Conservation (phyloP, 192 early-diverging fungal species). For the Backusella mclennaniae region DNA sequence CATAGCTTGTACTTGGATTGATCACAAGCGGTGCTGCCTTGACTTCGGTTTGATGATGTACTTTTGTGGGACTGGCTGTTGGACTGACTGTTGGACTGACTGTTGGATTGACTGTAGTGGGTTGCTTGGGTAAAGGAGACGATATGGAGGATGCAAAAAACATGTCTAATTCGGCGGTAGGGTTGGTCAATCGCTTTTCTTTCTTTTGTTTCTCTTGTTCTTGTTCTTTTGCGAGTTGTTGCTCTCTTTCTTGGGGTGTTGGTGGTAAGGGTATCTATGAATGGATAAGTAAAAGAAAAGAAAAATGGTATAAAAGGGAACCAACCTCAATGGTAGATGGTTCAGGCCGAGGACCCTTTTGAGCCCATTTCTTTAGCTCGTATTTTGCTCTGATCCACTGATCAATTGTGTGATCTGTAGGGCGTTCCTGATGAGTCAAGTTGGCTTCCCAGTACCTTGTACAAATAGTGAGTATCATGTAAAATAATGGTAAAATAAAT, state of each 20-base stretch:
- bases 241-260: background rate
- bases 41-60: background rate
- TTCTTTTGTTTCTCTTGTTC: background rate
- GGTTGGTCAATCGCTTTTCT: background rate
- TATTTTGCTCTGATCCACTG: slow-evolving; percentile 77
- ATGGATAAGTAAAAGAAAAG: background rate
- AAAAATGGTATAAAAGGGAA: background rate
- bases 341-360: slow-evolving; percentile 64
- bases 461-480: background rate
- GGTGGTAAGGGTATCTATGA: background rate
- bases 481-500: background rate
- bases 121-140: background rate
- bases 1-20: slow-evolving; percentile 4
- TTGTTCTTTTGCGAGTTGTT: background rate
- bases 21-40: background rate
- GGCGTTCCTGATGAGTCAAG: slow-evolving; percentile 23
- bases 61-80: background rate
- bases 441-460: slow-evolving; percentile 50
- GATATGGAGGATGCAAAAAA: background rate
- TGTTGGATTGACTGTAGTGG: background rate
- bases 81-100: background rate
- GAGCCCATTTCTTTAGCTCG: slow-evolving; percentile 67
- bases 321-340: slow-evolving; percentile 50
- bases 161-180: background rate
- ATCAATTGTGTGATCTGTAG: slow-evolving; percentile 55